A percentile compares a stretch with the other conserved stretches of the same genome.
phyloP scores from a whole-genome alignment of 1,284 basidiomycete genomes.

The Papiliotrema laurentii region DNA sequence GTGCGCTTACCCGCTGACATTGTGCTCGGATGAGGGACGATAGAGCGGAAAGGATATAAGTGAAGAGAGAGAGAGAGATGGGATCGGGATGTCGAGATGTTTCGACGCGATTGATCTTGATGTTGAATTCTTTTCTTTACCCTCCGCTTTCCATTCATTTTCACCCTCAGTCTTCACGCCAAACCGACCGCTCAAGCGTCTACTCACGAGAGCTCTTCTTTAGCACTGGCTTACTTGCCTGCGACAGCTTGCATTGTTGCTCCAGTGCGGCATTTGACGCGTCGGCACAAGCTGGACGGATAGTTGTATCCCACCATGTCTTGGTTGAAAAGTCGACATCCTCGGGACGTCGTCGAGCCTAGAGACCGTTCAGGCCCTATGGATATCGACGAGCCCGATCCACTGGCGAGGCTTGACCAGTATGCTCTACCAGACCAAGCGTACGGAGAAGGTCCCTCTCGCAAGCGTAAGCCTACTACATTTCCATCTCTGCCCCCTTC shows the following conservation, averaged over 20 bases:
- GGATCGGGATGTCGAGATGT: background rate
- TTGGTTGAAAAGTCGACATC: too few relatives aligned
- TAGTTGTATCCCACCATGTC: too few relatives aligned
- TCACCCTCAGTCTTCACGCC: too few relatives aligned
- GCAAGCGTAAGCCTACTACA: conserved; percentile 35
- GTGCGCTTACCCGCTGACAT: conserved; percentile 32
- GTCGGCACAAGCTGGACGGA: too few relatives aligned
- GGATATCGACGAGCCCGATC: conserved; percentile 34
- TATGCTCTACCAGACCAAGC: conserved; percentile 22
- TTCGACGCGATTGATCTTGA: background rate
- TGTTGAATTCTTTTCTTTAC: too few relatives aligned
- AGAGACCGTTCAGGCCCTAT: conserved; percentile 38
- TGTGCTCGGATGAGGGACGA: conserved; percentile 1
- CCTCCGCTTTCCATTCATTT: too few relatives aligned
- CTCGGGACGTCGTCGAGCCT: too few relatives aligned
- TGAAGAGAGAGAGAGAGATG: background rate
- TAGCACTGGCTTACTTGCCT: too few relatives aligned
- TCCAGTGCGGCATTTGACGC: too few relatives aligned
- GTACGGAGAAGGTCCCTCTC: conserved; percentile 30
- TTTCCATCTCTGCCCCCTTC: background rate
- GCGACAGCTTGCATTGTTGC: too few relatives aligned
- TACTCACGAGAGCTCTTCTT: too few relatives aligned
- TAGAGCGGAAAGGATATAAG: background rate
- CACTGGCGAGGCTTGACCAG: conserved; percentile 23
- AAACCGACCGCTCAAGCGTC: too few relatives aligned